These are phyloP conservation scores for Fonsecaea nubica DNA, from an alignment of 2,329 filamentous ascomycete genomes.

Conservation along the genomic window DNA sequence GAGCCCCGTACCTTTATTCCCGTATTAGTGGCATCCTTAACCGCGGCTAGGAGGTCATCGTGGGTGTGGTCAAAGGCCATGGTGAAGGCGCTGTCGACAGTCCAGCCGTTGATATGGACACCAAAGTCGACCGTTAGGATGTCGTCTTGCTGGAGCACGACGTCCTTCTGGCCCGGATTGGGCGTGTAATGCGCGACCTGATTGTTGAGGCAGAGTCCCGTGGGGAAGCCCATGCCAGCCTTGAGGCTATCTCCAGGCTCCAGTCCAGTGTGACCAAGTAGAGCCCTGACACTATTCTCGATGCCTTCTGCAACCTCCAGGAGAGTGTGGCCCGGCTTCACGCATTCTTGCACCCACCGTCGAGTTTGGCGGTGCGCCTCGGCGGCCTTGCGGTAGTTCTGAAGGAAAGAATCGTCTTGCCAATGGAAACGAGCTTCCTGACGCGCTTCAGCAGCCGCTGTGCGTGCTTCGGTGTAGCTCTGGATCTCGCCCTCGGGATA, in stretches of 20 bases:
- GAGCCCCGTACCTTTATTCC: slow-evolving; percentile 51
- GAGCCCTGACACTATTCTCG: slow-evolving; percentile 60
- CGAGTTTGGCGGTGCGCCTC: slow-evolving; percentile 64
- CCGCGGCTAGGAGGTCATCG: slow-evolving; percentile 74
- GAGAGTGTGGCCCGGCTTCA: slow-evolving; percentile 59
- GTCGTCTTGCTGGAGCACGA: slow-evolving; percentile 72
- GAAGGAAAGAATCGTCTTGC: slow-evolving; percentile 57
- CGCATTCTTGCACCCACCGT: slow-evolving; percentile 56
- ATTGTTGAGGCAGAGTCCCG: slow-evolving; percentile 61
- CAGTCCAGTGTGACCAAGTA: slow-evolving; percentile 59
- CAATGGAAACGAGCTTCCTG: slow-evolving; percentile 49
- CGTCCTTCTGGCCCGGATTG: slow-evolving; percentile 68
- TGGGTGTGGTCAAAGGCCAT: slow-evolving; percentile 76
- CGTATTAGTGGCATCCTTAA: slow-evolving; percentile 75
- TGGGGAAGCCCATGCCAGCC: slow-evolving; percentile 63
- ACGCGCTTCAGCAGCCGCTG: slow-evolving; percentile 56
- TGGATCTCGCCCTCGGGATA: slow-evolving; percentile 58
- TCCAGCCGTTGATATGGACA: slow-evolving; percentile 79
- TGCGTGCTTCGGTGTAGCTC: slow-evolving; percentile 55
- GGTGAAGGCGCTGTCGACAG: slow-evolving; percentile 83
- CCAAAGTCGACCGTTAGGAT: slow-evolving; percentile 86
- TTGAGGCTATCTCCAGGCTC: slow-evolving; percentile 59
- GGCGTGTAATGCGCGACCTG: slow-evolving; percentile 64
- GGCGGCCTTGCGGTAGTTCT: slow-evolving; percentile 63
- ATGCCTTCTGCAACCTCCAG: slow-evolving; percentile 60